Evolutionary conservation across 1,284 basidiomycete species (phyloP), one percentile per base, ranked within the genome.

Genomic region (Veloporphyrellus conicus): DNA sequence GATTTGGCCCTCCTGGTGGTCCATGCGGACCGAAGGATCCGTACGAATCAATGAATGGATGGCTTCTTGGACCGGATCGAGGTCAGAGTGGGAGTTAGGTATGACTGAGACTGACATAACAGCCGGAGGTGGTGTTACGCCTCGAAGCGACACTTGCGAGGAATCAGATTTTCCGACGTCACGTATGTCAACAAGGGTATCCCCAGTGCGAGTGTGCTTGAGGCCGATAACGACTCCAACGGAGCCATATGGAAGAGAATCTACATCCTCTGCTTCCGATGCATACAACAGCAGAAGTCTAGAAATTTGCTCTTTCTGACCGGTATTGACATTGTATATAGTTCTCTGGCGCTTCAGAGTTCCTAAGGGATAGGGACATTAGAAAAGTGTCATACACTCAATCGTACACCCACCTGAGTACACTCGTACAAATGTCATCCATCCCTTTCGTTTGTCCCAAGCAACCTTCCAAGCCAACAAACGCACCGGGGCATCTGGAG

Each of bases 341-440:
- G 69, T 67, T 41, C 71, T 82, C 46, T 85, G 81, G 19, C 74
- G 76, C n/a, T 72, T 84, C 29, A 91, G 66, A 16, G 78, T 85
- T 23, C 87, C 82, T 91, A 55, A 28, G 22, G 31, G 23, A 23
- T 23, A 23, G 44, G 35, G 19, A 52, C 28, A 47, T 52, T 25
- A 41, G 42, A 43, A 35, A 43, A 27, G 16, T 4, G 35, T 18
- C 20, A 16, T 9, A 33, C 25, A 18, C 23, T 27, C 15, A 18
- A 12, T 15, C 28, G 37, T 32, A 18, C 2, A 59, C 71, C 54
- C 63, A 84, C 90, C 90, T 46, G 90, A 90, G 63, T 94, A 94
- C 19, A 94, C 79, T 20, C 91, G 76, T 29, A 94, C 84, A 61
- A 92, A 94, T 1, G 91, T 93, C 82, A 93, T 90, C 81, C 91